Conservation (phyloP, 768 basidiomycete genomes). For the Tubosaeta sp. region DNA sequence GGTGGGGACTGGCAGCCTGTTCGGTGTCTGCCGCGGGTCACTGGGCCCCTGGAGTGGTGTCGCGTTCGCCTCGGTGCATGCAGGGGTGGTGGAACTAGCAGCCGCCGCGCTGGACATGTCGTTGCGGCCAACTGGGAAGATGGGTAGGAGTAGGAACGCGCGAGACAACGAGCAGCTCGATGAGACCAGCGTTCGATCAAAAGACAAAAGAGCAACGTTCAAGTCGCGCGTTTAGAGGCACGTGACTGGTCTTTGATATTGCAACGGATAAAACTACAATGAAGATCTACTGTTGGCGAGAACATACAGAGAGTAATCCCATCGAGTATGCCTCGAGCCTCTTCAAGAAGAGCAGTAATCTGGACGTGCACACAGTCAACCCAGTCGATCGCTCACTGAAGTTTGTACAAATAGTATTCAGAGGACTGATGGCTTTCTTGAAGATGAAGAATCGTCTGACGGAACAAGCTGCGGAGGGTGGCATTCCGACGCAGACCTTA, state of each 20-base stretch:
- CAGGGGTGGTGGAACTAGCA: constrained; percentile 26
- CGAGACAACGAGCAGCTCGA: background rate
- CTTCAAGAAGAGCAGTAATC: background rate
- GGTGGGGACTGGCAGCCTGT: constrained; percentile 41
- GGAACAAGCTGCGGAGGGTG: constrained; percentile 8
- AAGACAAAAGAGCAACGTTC: constrained; percentile 12
- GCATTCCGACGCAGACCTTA: constrained; percentile 17
- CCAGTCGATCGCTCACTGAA: background rate
- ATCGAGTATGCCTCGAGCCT: background rate
- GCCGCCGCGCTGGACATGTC: constrained; percentile 17
- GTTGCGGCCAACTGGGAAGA: background rate
- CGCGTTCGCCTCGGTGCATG: constrained; percentile 35
- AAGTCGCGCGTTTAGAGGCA: constrained; percentile 26
- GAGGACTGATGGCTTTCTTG: constrained; percentile 15
- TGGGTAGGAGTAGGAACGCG: background rate
- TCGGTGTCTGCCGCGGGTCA: constrained; percentile 50
- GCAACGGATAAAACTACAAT: constrained; percentile 7
- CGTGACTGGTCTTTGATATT: constrained; percentile 20
- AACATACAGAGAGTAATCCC: background rate
- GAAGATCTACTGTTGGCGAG: constrained; percentile 3
- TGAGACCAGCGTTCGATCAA: constrained; percentile 12
- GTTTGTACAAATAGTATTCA: background rate
- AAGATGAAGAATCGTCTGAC: constrained; percentile 11
- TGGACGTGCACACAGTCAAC: background rate
- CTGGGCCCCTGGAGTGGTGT: constrained; percentile 44